Percentiles rank a stretch among this genome's conserved stretches.
These are phyloP conservation scores for Xylariaceae sp. DNA, from an alignment of 2,329 filamentous ascomycete genomes.

Conservation along the genomic window DNA sequence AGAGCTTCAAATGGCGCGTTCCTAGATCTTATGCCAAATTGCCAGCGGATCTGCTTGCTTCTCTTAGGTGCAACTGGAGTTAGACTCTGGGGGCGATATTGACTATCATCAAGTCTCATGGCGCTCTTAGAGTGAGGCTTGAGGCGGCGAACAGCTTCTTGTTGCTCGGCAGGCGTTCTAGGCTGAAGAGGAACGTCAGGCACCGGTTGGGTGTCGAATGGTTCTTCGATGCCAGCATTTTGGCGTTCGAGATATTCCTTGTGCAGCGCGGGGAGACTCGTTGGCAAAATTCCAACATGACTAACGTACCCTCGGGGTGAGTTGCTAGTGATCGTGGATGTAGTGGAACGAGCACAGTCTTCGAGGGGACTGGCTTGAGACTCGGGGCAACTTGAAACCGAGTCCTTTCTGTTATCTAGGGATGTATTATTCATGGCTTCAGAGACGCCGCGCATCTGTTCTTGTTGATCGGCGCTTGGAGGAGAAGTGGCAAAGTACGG, in stretches of 20 bases:
- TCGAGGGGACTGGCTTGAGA: constrained; percentile 53
- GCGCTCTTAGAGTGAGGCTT: constrained; percentile 82
- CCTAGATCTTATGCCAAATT: constrained; percentile 93
- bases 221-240: constrained; percentile 54
- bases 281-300: constrained; percentile 90
- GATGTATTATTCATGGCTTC: constrained; percentile 48
- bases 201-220: constrained; percentile 47
- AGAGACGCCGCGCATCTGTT: constrained; percentile 60
- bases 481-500: constrained; percentile 49
- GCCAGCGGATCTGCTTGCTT: constrained; percentile 85
- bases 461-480: constrained; percentile 50
- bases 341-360: constrained; percentile 57
- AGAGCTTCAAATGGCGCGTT: constrained; percentile 95
- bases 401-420: constrained; percentile 18
- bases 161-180: constrained; percentile 73
- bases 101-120: constrained; percentile 67
- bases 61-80: constrained; percentile 71
- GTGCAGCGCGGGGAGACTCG: constrained; percentile 88
- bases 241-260: constrained; percentile 83
- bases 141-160: constrained; percentile 76
- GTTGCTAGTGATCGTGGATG: constrained; percentile 51
- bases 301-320: constrained; percentile 66
- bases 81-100: constrained; percentile 62
- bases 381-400: constrained; percentile 29
- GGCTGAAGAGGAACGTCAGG: constrained; percentile 54